Conservation (phyloP, 306 rosid species). For the Herpetospermum pedunculosum region DNA sequence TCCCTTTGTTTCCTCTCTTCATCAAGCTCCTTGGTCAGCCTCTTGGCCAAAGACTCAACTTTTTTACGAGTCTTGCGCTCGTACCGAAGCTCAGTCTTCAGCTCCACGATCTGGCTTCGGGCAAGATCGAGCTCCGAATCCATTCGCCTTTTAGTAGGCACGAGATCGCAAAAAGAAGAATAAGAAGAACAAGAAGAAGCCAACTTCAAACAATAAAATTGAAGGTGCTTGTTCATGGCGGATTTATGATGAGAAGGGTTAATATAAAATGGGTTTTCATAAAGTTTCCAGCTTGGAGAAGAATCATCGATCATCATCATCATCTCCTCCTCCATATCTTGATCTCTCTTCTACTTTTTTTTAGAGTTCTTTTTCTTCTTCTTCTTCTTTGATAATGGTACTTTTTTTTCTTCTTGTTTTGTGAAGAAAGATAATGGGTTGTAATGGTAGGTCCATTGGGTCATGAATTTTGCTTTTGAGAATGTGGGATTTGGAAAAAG, state of each 20-base stretch:
- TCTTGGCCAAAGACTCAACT: constrained; percentile 24
- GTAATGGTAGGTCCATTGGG: constrained; percentile 4
- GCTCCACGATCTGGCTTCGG: constrained; percentile 23
- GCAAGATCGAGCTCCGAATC: constrained; percentile 29
- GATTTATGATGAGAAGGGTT: constrained; percentile 7
- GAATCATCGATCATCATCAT: constrained; percentile 23
- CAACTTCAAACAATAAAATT: neutral
- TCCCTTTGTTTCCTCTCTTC: constrained; percentile 36
- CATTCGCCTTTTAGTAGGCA: constrained; percentile 18
- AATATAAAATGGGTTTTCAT: constrained; percentile 46
- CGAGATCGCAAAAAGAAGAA: constrained; percentile 23
- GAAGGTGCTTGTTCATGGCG: neutral
- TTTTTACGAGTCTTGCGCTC: constrained; percentile 33
- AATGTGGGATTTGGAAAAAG: constrained; percentile 11
- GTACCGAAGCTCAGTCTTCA: constrained; percentile 29
- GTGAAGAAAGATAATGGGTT: neutral
- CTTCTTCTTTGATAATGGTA: neutral
- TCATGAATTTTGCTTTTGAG: constrained; percentile 14
- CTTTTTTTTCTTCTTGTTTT: neutral
- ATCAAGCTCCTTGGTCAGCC: constrained; percentile 20
- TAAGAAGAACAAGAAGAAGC: constrained; percentile 26
- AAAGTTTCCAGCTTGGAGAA: constrained; percentile 44
- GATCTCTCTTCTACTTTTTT: constrained; percentile 5
- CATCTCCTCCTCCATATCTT: constrained; percentile 21
- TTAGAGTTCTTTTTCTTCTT: neutral